Base-by-base conservation (phyloP, 129 eudicot genomes). In the Dittrichia graveolens region DNA sequence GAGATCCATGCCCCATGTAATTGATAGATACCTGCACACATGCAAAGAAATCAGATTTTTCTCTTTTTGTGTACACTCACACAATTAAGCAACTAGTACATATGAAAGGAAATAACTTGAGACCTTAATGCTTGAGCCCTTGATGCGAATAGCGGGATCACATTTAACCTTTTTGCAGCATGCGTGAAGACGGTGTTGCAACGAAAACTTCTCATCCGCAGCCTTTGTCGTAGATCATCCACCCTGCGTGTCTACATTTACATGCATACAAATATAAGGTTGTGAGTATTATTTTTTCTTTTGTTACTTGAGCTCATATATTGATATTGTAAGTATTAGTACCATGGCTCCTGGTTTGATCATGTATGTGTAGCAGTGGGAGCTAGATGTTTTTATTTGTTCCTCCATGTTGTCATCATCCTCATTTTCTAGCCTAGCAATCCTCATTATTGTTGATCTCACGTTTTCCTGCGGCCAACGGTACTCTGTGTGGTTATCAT, bases 101-200 rank as follows among this genome's bases (percentile, higher is more conserved):
- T 18, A 12, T 34, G 9, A 7, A 61, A 72, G 52, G 61, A 58
- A 66, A 42, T 69, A 39, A 69, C 61, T 41, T 44, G 62, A 6
- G 24, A 90, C 96, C 94, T 83, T 58, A 90, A 68, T 69, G 94
- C 89, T 77, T 87, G 96, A 58, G 85, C 86, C 74, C 96, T 85
- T 54, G 96, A 90, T 78, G 94, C 94, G 61, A 83, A 81, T 78
- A 90, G 74, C 7, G 96, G 94, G 73, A 87, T 80, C 75, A 90
- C 94, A 72, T 85, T 90, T 59, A 90, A 79, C 67, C 80, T 85
- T 41, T 82, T 65, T 53, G 75, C 85, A 67, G 79, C 85, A 56
- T 85, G 91, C 35, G 89, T 75, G 73, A 87, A 90, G 60, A 90
- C 87, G 63, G 80, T 73, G 67, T 87, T 85, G 90, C 96, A 90